Base-by-base conservation (phyloP, 1,284 basidiomycete genomes). In the Mixia osmundae region DNA sequence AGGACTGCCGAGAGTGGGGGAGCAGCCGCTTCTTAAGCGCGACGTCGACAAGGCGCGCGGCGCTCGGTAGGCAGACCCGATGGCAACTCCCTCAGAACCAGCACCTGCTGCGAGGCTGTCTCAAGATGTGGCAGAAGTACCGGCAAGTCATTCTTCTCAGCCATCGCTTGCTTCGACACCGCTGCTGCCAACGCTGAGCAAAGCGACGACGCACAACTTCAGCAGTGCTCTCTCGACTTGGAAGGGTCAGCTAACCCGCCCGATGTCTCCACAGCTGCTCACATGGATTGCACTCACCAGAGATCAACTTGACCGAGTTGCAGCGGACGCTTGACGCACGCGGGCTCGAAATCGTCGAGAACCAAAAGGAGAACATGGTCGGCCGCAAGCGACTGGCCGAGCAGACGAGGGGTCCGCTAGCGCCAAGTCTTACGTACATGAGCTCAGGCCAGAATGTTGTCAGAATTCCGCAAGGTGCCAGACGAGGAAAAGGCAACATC, bases 311-410 rank as follows among this genome's bases (percentile, higher is more conserved):
- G 33, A 61, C 71, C 20, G 79, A 89, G 46, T 64, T 91, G n/a
- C 83, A 94, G 58, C 85, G 80, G 62, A 75, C 71, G 5, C 66
- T 91, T 35, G 83, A 91, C 57, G 62, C 67, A 12, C 85, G 87
- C 44, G 83, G 85, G 1, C 65, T 91, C 29, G 82, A 91, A 58
- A 64, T 91, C 7, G 85, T 91, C n/a, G 82, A 91, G 62, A 83
- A 85, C 57, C 83, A 91, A 63, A 91, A 89, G 61, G 85, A 91
- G 62, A 80, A 76, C 47, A 66, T 91, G 33, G 65, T 91, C 2
- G 82, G 82, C n/a, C 67, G 87, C 28, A 94, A 89, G 58, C 75
- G 72, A 39, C 63, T 91, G 12, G 79, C 85, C 1, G 85, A 94
- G 58, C 73, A 77, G 54, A 94, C 85, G 0, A 76, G 87, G 63